These are phyloP conservation scores for Colletotrichum sp. DNA, from an alignment of 2,329 filamentous ascomycete genomes.

Conservation along the genomic window DNA sequence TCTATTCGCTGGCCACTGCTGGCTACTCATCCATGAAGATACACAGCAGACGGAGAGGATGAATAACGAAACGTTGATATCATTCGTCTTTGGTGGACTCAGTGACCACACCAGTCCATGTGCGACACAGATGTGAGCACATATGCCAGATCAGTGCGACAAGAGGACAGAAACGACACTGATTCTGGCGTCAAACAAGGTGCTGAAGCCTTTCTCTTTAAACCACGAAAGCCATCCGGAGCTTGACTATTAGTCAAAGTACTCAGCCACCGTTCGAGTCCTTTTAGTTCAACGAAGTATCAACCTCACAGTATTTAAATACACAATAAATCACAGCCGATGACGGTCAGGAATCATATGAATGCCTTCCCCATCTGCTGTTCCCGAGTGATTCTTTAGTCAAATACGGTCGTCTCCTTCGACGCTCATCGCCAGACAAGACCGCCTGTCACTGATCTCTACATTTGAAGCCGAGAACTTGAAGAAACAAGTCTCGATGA, in stretches of 20 bases:
- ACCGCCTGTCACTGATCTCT: too few relatives aligned
- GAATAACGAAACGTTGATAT: rapidly evolving
- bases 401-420: too few relatives aligned
- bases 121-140: background rate
- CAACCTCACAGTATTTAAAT: background rate
- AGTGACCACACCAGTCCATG: background rate
- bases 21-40: rapidly evolving
- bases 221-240: too few relatives aligned
- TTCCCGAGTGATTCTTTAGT: too few relatives aligned
- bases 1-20: rapidly evolving
- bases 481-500: too few relatives aligned
- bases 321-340: background rate
- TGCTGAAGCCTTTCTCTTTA: too few relatives aligned
- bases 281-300: background rate
- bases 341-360: background rate
- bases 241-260: rapidly evolving
- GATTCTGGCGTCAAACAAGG: background rate
- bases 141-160: background rate
- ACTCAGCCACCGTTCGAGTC: background rate
- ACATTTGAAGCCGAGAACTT: too few relatives aligned
- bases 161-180: background rate
- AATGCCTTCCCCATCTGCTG: background rate
- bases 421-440: too few relatives aligned
- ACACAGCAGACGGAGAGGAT: rapidly evolving
- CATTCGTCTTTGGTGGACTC: background rate